Evolutionary conservation across 1,139 yeast genomes (phyloP).

Genomic region (Geotrichum aggregatum): DNA sequence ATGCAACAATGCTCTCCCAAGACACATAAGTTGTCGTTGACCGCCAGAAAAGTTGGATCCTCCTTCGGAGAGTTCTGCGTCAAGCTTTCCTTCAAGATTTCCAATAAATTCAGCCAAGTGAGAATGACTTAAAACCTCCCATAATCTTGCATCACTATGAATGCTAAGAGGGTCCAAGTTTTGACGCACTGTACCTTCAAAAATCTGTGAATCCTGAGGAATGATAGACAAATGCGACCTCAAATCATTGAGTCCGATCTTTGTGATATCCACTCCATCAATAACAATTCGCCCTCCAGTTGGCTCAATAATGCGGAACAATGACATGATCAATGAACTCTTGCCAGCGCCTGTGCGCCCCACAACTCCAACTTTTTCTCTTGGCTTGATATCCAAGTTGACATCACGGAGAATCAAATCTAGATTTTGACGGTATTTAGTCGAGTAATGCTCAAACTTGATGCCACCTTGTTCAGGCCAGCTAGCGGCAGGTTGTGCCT

Average conservation of each 20-base stretch:
- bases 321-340: conserved; percentile 63
- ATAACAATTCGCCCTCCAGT: conserved; percentile 51
- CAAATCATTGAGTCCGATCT: conserved; percentile 55
- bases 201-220: conserved; percentile 73
- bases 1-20: conserved; percentile 66
- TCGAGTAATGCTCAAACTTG: conserved; percentile 54
- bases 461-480: conserved; percentile 67
- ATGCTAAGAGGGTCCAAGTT: conserved; percentile 62
- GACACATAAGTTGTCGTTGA: conserved; percentile 69
- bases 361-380: conserved; percentile 73
- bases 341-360: conserved; percentile 90
- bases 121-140: conserved; percentile 74
- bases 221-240: conserved; percentile 61
- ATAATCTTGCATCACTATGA: conserved; percentile 49
- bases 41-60: conserved; percentile 75
- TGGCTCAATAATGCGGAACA: conserved; percentile 72
- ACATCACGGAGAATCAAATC: conserved; percentile 55
- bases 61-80: conserved; percentile 54
- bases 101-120: conserved; percentile 76
- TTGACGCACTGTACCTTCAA: conserved; percentile 60
- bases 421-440: conserved; percentile 56
- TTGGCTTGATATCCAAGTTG: conserved; percentile 49
- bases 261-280: conserved; percentile 55
- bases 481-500: conserved; percentile 41
- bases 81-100: conserved; percentile 34